Evolutionary conservation across 148 eudicot genomes (phyloP), one percentile per base, ranked within the genome.

Genomic region (Nepenthes gracilis): DNA sequence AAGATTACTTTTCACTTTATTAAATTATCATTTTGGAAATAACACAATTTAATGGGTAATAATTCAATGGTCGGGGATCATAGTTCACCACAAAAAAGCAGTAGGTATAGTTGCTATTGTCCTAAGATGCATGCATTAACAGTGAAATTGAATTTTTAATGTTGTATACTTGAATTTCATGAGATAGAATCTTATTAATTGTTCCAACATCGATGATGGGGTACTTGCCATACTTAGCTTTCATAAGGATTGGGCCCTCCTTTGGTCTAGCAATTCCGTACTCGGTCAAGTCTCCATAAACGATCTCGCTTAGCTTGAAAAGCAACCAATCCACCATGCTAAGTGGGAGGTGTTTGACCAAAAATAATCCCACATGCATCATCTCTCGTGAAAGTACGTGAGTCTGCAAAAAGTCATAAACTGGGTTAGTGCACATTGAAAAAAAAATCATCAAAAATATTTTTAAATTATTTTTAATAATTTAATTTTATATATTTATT

Each of bases 191-290:
- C 58, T 83, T 85, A 0, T 58, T 12, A 5, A 36, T 33, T 35
- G 93, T 73, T 7, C 97, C 97, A 12, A 81, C 76, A 47, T 91
- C 93, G 12, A 91, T 50, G 33, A 87, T 47, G 0, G 97, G 93
- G 70, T 83, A 91, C 55, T 83, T 91, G 3, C 96, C 92, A 43
- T 67, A 75, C 65, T 81, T 80, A 0, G 66, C 66, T 67, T 85
- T 87, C 64, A 76, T 11, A 8, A 62, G 5, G 43, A 83, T 76
- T 7, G 97, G 96, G 1, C 97, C 97, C 56, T 85, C 77, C n/a
- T 60, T 2, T 1, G 97, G 92, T 67, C 92, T 74, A 35, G 23
- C 9, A 12, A 91, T 70, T 32, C 91, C 92, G 4, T 85, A 85
- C 59, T 80, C 76, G 56, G 67, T 71, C 15, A 85, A 13, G 43